phyloP scores from a whole-genome alignment of 371 early-diverging fungal species.

The Circinella minor region DNA sequence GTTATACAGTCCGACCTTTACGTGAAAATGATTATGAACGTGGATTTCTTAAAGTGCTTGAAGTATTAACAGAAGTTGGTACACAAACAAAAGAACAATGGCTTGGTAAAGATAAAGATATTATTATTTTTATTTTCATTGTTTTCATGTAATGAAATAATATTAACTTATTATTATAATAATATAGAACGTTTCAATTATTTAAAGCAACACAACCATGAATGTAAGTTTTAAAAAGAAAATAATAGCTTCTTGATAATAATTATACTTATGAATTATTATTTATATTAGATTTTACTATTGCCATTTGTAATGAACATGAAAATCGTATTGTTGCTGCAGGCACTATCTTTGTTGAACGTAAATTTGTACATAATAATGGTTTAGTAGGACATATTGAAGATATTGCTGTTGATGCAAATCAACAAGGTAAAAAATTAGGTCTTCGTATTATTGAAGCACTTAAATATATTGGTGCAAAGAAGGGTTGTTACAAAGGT shows the following conservation, averaged over 20 bases:
- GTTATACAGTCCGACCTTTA: constrained; percentile 86
- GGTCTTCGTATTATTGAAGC: constrained; percentile 76
- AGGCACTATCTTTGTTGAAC: constrained; percentile 96
- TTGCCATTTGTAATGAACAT: constrained; percentile 83
- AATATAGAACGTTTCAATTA: constrained; percentile 71
- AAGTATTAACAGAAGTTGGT: constrained; percentile 81
- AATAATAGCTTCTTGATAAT: too few relatives aligned
- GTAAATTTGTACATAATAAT: constrained; percentile 92
- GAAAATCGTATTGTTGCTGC: constrained; percentile 79
- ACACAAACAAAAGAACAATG: constrained; percentile 70
- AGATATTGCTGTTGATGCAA: constrained; percentile 93
- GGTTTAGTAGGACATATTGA: constrained; percentile 88
- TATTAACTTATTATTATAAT: not conserved
- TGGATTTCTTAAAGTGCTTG: constrained; percentile 73
- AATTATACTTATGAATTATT: not conserved
- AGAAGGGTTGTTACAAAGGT: constrained; percentile 73
- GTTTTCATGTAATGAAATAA: not conserved
- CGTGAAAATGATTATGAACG: constrained; percentile 82
- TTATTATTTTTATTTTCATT: not conserved
- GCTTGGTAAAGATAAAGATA: constrained; percentile 28
- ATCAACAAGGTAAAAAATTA: constrained; percentile 94
- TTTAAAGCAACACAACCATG: constrained; percentile 72
- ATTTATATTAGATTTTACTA: constrained; percentile 62
- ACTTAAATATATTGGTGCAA: constrained; percentile 68
- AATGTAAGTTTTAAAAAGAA: constrained; percentile 77